Evolutionary conservation across 78 protist genomes (phyloP).

Genomic region (Dictyostelium citrinum): DNA sequence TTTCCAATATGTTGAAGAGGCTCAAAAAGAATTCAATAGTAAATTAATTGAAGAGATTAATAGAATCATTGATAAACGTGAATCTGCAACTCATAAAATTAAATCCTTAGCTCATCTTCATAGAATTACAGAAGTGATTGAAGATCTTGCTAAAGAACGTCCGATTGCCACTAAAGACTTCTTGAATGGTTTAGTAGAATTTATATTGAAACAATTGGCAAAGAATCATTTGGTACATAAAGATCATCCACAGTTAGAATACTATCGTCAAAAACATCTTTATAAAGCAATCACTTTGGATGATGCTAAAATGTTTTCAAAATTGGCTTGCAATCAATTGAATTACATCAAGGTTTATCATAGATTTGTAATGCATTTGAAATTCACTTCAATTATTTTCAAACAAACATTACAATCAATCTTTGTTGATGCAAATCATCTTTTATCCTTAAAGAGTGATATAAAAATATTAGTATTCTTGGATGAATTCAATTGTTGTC

Average conservation of each 20-base stretch:
- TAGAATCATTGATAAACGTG: neutral
- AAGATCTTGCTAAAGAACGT: neutral
- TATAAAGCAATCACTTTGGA: neutral
- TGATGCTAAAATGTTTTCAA: neutral
- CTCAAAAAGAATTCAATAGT: neutral
- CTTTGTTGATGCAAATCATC: slow-evolving; percentile 16
- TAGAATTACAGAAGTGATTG: neutral
- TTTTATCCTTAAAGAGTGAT: neutral
- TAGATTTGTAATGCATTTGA: slow-evolving; percentile 73
- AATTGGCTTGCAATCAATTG: slow-evolving; percentile 7
- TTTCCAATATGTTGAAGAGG: slow-evolving; percentile 5
- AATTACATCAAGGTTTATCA: slow-evolving; percentile 61
- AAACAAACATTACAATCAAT: neutral
- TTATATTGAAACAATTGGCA: neutral
- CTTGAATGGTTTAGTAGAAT: neutral
- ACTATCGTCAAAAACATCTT: neutral
- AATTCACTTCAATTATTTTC: slow-evolving; percentile 31
- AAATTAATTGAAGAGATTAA: neutral
- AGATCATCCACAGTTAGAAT: neutral
- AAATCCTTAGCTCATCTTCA: neutral
- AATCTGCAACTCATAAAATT: neutral
- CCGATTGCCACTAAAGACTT: neutral
- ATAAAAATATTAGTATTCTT: slow-evolving; percentile 58
- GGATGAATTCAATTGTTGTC: slow-evolving; percentile 76
- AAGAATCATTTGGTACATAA: neutral